phyloP scores from a whole-genome alignment of 768 basidiomycete genomes.

The Leucocoprinus sp. region DNA sequence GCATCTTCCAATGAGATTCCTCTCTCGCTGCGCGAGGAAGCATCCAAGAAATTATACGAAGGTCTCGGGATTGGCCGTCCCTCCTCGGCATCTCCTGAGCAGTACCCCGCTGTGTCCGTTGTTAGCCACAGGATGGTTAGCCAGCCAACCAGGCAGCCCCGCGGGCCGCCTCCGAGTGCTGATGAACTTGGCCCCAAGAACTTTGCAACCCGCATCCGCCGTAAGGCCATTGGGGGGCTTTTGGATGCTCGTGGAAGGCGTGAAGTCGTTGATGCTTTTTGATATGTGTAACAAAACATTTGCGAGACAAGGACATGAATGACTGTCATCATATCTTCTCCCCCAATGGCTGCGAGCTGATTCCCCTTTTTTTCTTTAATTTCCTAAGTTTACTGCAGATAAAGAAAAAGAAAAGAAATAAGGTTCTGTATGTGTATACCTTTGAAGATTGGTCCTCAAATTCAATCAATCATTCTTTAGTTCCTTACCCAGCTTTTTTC shows the following conservation, averaged over 20 bases:
- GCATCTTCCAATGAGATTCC: slow-evolving; percentile 47
- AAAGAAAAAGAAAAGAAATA: slow-evolving; percentile 12
- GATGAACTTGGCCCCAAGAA: slow-evolving; percentile 86
- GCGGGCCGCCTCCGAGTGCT: slow-evolving; percentile 78
- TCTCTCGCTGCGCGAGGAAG: slow-evolving; percentile 83
- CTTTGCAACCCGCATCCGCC: slow-evolving; percentile 79
- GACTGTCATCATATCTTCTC: slow-evolving; percentile 4
- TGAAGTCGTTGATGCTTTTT: slow-evolving; percentile 66
- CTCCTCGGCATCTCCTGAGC: slow-evolving; percentile 33
- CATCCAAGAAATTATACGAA: slow-evolving; percentile 79
- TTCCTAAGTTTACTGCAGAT: slow-evolving; percentile 5
- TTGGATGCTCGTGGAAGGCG: slow-evolving; percentile 78
- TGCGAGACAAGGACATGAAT: slow-evolving; percentile 5
- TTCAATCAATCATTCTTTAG: background rate
- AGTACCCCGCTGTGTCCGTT: slow-evolving; percentile 28
- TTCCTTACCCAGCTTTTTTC: slow-evolving; percentile 5
- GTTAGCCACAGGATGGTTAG: slow-evolving; percentile 54
- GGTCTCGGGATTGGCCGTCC: slow-evolving; percentile 81
- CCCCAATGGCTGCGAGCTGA: slow-evolving; percentile 12
- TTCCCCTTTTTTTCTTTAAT: slow-evolving; percentile 12
- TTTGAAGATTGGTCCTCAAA: background rate
- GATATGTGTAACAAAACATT: slow-evolving; percentile 17
- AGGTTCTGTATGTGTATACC: background rate
- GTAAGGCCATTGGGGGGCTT: slow-evolving; percentile 77
- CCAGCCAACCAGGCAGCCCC: slow-evolving; percentile 77